Base-by-base conservation (phyloP, 306 rosid species). In the Rubus idaeus region DNA sequence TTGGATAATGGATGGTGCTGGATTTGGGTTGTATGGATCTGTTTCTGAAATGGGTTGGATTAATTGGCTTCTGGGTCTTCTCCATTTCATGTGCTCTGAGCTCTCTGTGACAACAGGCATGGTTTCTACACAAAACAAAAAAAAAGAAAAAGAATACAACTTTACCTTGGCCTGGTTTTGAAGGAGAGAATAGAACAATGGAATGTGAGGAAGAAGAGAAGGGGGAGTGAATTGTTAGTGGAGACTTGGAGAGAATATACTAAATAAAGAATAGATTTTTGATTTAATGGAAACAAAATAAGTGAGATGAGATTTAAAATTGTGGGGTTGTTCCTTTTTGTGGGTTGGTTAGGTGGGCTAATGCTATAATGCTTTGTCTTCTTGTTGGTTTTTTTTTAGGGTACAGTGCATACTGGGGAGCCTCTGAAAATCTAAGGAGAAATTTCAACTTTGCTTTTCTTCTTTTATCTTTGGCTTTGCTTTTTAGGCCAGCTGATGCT, bases 1-100 rank as follows among this genome's bases (percentile, higher is more conserved):
- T 75, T 89, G 91, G 77, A 86, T 77, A 41, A 77, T 80, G 4
- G 97, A 81, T 55, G 92, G 85, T 60, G 81, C 82, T 76, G 83
- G 75, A 35, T n/a, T 81, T 45, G 87, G 86, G 81, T 35, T 5
- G 67, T 56, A 83, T 65, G 88, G 88, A 89, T 88, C 93, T 75
- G 87, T 41, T 80, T 89, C 90, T 72, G 88, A 81, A 80, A 88
- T 86, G 83, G 84, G 83, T 39, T 79, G 89, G 41, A 79, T 82
- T n/a, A 89, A 83, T 30, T 88, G 88, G 79, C 50, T 83, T 79
- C 89, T 94, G 81, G 89, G 87, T 79, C 86, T 89, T 85, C 99
- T 88, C 83, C 90, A 85, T 79, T 91, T 90, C 21, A 85, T 78
- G 67, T 80, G 89, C 68, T 86, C 91, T 71, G 77, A 80, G 66